Evolutionary conservation across 2,329 filamentous ascomycete species (phyloP), one percentile per base, ranked within the genome.

Genomic region (Dactylellina leptospora): DNA sequence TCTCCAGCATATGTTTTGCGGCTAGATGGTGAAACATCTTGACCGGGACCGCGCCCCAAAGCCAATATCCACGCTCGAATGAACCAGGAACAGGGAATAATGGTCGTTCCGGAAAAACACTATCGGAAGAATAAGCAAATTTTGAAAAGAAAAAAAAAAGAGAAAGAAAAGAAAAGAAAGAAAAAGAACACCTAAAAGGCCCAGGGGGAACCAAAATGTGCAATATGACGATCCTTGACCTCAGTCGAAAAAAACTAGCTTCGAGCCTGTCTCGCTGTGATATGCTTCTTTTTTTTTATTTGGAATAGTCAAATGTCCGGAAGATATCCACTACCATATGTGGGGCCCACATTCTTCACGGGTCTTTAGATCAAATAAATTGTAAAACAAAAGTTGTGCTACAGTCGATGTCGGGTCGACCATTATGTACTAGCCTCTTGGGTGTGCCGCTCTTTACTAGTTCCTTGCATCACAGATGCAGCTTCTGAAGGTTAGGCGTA

Each of bases 21-120:
- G 66, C 66, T 71, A 71, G 66, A 63, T 63, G 66, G 66, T 71
- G 66, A 71, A 71, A 71, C 66, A 71, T 42, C 27, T 55, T 71
- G 66, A 53, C 66, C 66, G 58, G 66, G 66, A 63, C 58, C 51
- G 58, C 27, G 44, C 58, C 51, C 51, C 58, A 59, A 48, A 58
- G 23, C 44, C 66, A 71, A 71, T 71, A 56, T 62, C 66, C 50
- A 58, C 58, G 59, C 56, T 53, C 50, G 51, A 44, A 55, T 38
- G 20, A 48, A 62, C 55, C 20, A 36, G 58, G 56, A 47, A 55
- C 20, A 58, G 51, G 62, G 66, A 45, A 33, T 40, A 5, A 53
- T 20, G 55, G 56, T 50, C 44, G 60, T 71, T 71, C 59, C 66
- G 66, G 66, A 71, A 71, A 71, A 71, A 71, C 66, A 50, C 25